Base-by-base conservation (phyloP, 192 early-diverging fungal genomes). In the Martensiomyces pterosporus region DNA sequence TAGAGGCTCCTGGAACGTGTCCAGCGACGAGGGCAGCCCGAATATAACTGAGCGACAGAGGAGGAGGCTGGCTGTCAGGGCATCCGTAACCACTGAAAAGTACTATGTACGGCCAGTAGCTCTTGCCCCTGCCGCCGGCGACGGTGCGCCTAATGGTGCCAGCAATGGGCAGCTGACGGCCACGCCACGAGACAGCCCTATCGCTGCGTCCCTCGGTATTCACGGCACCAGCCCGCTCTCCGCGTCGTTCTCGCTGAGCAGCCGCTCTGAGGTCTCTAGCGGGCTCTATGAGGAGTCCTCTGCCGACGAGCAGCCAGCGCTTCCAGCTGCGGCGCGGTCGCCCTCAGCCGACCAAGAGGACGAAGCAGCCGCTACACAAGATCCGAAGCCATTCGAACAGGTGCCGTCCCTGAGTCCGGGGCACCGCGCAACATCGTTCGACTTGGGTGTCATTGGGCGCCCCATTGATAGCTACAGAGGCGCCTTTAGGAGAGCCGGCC, bases 371-470 rank as follows among this genome's bases (percentile, higher is more conserved):
- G 29, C 5, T 5, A 12, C 29, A 32, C 29, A 32, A 12, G 6
- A 12, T 32, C 29, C 6, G 5, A 5, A 32, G 29, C 6, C 29
- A 5, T 8, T 5, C 29, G 12, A 32, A 32, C 29, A 32, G 29
- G n/a, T n/a, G n/a, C 12, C 5, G 6, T 32, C 29, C 29, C 29
- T 32, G 29, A 32, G 29, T 32, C 29, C 29, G 29, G 29, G 12
- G 29, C 63, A 73, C 44, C 47, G 70, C 14, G 70, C 70, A 6
- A 73, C 54, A 16, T 73, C 70, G 34, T 73, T 73, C 45, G 70
- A 73, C 22, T 37, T 73, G 39, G 63, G 70, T 2, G 58, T 38
- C 33, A 62, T 66, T 24, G 50, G 70, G 8, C 54, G 51, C 2
- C 14, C 22, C 3, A 15, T 22, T 24, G 12, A 12, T 9, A 22